phyloP scores from a whole-genome alignment of 495 filamentous ascomycete species.

The Penicillium lividum region DNA sequence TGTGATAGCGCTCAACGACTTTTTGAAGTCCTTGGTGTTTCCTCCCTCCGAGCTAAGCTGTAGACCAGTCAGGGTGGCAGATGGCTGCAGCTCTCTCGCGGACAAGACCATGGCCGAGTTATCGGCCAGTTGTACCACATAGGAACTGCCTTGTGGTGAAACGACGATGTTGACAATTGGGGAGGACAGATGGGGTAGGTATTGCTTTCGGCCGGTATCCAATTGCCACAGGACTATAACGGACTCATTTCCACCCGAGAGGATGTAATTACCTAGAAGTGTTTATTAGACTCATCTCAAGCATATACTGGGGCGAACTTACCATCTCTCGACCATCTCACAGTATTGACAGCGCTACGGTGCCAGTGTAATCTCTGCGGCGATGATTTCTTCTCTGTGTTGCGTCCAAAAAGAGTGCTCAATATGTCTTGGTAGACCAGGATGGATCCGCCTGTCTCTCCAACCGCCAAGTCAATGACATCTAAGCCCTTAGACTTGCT shows the following conservation, averaged over 20 bases:
- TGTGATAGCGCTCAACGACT: conserved; percentile 20
- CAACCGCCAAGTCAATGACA: conserved; percentile 69
- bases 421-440: conserved; percentile 75
- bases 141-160: conserved; percentile 74
- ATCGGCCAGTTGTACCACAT: conserved; percentile 81
- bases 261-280: conserved; percentile 81
- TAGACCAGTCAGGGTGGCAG: conserved; percentile 77
- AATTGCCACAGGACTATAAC: conserved; percentile 96
- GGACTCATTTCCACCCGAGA: conserved; percentile 89
- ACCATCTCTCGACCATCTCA: conserved; percentile 93
- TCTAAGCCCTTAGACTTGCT: conserved; percentile 28
- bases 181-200: conserved; percentile 83
- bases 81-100: conserved; percentile 80
- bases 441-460: conserved; percentile 71
- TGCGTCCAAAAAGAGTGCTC: conserved; percentile 48
- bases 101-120: conserved; percentile 88
- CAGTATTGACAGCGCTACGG: conserved; percentile 70
- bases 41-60: conserved; percentile 51
- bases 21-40: conserved; percentile 17
- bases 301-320: conserved; percentile 28
- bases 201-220: conserved; percentile 76
- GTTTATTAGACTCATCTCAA: conserved; percentile 3
- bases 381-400: conserved; percentile 42
- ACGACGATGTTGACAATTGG: conserved; percentile 80
- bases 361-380: conserved; percentile 85